These are phyloP conservation scores for Penicillium sp. DNA, from an alignment of 2,329 filamentous ascomycete genomes.

Conservation along the genomic window DNA sequence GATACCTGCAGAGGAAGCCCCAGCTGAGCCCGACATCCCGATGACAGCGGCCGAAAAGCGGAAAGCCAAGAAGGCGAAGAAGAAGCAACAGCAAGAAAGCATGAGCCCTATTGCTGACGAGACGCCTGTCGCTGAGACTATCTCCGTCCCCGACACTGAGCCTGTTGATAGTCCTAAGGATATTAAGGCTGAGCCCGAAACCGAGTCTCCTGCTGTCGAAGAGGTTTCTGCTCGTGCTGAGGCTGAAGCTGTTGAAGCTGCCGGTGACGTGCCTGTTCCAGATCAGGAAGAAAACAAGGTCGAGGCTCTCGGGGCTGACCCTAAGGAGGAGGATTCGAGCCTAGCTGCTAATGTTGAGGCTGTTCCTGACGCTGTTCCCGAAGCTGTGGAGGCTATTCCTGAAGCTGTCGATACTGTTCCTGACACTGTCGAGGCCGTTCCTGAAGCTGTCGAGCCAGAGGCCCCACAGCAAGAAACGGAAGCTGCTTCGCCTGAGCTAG, in stretches of 20 bases:
- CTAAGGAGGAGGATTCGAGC: conserved; percentile 1
- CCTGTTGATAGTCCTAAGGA: conserved; percentile 1
- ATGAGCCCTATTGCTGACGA: not conserved
- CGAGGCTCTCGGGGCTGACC: not conserved
- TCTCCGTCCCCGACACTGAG: not conserved
- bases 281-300: conserved; percentile 1
- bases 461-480: conserved; percentile 1
- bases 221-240: not conserved
- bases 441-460: not conserved
- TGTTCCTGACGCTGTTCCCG: not conserved
- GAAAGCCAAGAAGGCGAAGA: conserved; percentile 19
- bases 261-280: not conserved
- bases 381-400: too few species aligned
- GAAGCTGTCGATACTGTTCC: not conserved
- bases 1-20: not conserved
- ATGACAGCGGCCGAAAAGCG: conserved; percentile 16
- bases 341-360: not conserved
- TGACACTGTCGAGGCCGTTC: not conserved
- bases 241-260: conserved; percentile 1
- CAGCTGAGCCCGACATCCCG: conserved; percentile 7
- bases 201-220: conserved; percentile 1
- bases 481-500: not conserved
- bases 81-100: conserved; percentile 15
- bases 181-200: not conserved
- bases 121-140: conserved; percentile 1